A percentile compares a stretch with the other conserved stretches of the same genome.
phyloP scores from a whole-genome alignment of 495 filamentous ascomycete genomes.

The Neurospora sp. region DNA sequence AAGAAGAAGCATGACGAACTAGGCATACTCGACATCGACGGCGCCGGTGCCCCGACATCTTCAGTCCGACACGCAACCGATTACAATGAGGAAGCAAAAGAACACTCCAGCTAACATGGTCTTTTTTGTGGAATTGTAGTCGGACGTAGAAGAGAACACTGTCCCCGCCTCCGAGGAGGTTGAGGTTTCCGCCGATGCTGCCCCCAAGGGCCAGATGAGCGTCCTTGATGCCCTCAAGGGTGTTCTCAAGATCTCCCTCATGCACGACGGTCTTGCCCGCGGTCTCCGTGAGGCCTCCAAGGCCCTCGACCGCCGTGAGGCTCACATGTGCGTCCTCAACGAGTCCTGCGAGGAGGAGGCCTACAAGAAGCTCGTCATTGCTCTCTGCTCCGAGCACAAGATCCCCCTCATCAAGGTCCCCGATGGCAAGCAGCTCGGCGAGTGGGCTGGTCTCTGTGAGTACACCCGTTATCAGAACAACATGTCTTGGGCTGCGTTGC shows the following conservation, averaged over 20 bases:
- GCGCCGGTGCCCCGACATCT: background rate
- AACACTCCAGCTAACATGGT: slow-evolving; percentile 14
- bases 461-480: slow-evolving; percentile 16
- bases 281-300: slow-evolving; percentile 96
- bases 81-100: slow-evolving; percentile 1
- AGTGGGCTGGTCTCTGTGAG: slow-evolving; percentile 99
- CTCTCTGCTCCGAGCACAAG: slow-evolving; percentile 96
- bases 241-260: slow-evolving; percentile 93
- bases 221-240: slow-evolving; percentile 96
- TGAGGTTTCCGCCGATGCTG: slow-evolving; percentile 78
- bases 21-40: background rate
- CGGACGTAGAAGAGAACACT: slow-evolving; percentile 68
- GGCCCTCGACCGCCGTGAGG: slow-evolving; percentile 93
- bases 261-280: slow-evolving; percentile 98
- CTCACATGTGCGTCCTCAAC: slow-evolving; percentile 99
- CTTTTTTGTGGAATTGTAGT: slow-evolving; percentile 25
- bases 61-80: background rate
- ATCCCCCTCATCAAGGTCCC: slow-evolving; percentile 99
- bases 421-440: slow-evolving; percentile 97
- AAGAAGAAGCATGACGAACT: background rate
- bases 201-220: slow-evolving; percentile 82
- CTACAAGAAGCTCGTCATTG: slow-evolving; percentile 99
- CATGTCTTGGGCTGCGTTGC: background rate
- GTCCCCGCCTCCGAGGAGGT: slow-evolving; percentile 78
- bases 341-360: slow-evolving; percentile 99